phyloP scores from a whole-genome alignment of 345 rosid genomes.

The Melaleuca alternifolia region DNA sequence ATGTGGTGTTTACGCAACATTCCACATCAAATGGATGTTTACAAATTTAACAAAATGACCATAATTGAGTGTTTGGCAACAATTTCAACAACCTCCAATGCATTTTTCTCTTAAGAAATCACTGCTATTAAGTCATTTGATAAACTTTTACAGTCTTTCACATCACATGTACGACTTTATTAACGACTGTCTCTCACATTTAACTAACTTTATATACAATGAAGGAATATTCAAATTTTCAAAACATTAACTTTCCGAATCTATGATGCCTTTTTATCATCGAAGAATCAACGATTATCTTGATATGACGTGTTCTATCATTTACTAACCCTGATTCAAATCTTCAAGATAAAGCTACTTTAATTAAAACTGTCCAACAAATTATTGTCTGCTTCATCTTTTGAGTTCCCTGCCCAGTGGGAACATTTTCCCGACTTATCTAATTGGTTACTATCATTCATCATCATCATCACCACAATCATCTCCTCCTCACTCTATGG shows the following conservation, averaged over 20 bases:
- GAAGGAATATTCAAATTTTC: neutral
- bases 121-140: neutral
- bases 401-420: neutral
- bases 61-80: neutral
- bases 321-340: neutral
- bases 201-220: neutral
- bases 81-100: neutral
- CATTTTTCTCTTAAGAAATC: neutral
- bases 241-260: neutral
- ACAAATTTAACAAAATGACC: neutral
- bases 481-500: neutral
- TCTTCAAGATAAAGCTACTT: neutral
- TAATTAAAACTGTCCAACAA: neutral
- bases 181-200: neutral
- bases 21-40: neutral
- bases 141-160: neutral
- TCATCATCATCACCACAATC: neutral
- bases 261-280: neutral
- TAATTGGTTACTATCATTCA: neutral
- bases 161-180: rapidly evolving
- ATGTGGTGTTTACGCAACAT: neutral
- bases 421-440: neutral
- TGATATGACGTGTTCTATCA: neutral
- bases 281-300: neutral
- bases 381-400: neutral